Evolutionary conservation across 441 rosid species (phyloP), one percentile per base, ranked within the genome.

Genomic region (Pelargonium cotyledonis): DNA sequence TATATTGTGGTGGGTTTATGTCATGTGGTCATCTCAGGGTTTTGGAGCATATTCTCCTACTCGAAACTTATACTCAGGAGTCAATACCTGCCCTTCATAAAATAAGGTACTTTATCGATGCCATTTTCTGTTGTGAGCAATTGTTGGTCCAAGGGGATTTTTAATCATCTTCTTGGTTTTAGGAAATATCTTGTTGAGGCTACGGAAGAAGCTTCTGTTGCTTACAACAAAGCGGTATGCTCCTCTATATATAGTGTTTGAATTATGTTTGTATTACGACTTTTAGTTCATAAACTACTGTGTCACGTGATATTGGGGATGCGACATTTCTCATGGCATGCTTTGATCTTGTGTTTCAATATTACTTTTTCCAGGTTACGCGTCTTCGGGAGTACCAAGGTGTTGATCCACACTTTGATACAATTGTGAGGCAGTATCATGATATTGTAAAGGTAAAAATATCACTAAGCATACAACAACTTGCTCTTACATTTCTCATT

Each of bases 341-440:
- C 31, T 29, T 29, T 29, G 31, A 29, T 65, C 41, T 61, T 58
- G 1, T 71, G 23, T 31, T 46, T 10, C 29, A 38, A 53, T 69
- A n/a, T 9, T 14, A 65, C 70, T 68, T 31, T 63, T 82, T 1
- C n/a, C n/a, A 91, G 96, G 94, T 87, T 2, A 91, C 96, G 4
- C 92, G 97, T 60, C 97, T 94, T 40, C 85, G 88, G 21, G 99
- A 94, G 74, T 94, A 94, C 78, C 97, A 87, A 74, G 99, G 99
- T 5, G 95, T 94, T 0, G 97, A 91, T 85, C 99, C 99, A 23
- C 95, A 86, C 77, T 94, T 91, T 14, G 96, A 94, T 79, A 78
- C 85, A 62, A 88, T 88, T 71, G 97, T 96, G 65, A 88, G 92
- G 80, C 95, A 91, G 78, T 94, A 91, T 79, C 96, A 88, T 73